Evolutionary conservation across 2,329 filamentous ascomycete genomes (phyloP).

Genomic region (Colletotrichum shisoi): DNA sequence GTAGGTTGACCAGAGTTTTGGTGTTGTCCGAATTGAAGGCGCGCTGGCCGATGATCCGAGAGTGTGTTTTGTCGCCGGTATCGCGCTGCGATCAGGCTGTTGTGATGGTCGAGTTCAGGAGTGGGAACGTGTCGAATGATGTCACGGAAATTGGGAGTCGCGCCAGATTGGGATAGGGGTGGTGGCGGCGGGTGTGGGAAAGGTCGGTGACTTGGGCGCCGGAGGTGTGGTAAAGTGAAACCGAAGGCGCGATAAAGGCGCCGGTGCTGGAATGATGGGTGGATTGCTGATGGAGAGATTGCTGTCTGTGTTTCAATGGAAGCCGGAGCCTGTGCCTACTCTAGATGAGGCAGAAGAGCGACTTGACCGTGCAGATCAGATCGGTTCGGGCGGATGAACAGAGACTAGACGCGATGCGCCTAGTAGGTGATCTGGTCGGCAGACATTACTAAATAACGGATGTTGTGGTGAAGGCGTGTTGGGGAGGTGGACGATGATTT

Average conservation of each 20-base stretch:
- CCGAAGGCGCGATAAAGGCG: constrained; percentile 20
- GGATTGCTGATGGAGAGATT: constrained; percentile 19
- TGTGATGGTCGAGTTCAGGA: constrained; percentile 33
- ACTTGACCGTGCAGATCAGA: constrained; percentile 38
- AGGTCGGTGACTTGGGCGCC: constrained; percentile 26
- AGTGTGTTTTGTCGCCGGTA: constrained; percentile 32
- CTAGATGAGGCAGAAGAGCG: constrained; percentile 34
- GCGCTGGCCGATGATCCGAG: constrained; percentile 3
- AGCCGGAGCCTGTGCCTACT: constrained; percentile 31
- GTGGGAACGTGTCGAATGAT: constrained; percentile 38
- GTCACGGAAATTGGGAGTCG: constrained; percentile 37
- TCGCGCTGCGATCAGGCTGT: constrained; percentile 32
- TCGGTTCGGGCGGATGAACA: constrained; percentile 32
- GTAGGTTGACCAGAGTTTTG: constrained; percentile 3
- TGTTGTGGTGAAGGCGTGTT: constrained; percentile 22
- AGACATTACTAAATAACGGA: constrained; percentile 36
- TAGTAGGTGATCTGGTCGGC: constrained; percentile 38
- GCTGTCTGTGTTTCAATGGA: constrained; percentile 33
- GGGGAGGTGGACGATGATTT: constrained; percentile 1
- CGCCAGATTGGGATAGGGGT: constrained; percentile 28
- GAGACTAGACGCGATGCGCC: constrained; percentile 41
- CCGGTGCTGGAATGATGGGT: constrained; percentile 14
- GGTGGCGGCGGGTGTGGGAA: constrained; percentile 24
- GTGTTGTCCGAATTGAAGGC: constrained; percentile 3
- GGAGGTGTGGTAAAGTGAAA: neutral